Conservation (phyloP, 768 basidiomycete genomes). For the Amanita pseudoporphyria region DNA sequence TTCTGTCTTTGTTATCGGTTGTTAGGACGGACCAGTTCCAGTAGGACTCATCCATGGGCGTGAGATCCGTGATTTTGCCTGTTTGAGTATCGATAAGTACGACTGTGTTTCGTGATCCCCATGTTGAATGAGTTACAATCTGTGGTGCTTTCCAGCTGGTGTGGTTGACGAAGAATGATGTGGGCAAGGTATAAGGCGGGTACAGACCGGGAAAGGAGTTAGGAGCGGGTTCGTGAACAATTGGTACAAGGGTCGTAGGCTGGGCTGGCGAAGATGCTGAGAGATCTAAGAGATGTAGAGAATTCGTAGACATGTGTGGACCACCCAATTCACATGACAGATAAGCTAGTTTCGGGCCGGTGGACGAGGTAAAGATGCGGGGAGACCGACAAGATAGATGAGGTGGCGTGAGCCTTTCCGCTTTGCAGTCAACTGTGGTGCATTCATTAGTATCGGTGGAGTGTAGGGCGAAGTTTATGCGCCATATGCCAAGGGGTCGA, state of each 20-base stretch:
- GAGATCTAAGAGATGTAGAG: constrained; percentile 37
- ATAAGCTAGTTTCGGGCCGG: constrained; percentile 33
- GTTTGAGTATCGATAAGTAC: constrained; percentile 28
- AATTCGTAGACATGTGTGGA: constrained; percentile 46
- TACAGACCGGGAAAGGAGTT: constrained; percentile 54
- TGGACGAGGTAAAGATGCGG: constrained; percentile 26
- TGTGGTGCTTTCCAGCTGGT: constrained; percentile 12
- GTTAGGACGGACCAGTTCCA: constrained; percentile 41
- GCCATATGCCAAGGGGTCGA: constrained; percentile 48
- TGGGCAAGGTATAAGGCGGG: constrained; percentile 35
- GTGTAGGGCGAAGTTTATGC: constrained; percentile 24
- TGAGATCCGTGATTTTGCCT: constrained; percentile 32
- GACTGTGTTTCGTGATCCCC: constrained; percentile 45
- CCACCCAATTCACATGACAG: constrained; percentile 47
- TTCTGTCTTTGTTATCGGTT: constrained; percentile 30
- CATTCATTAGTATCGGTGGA: constrained; percentile 4
- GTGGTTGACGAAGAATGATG: constrained; percentile 27
- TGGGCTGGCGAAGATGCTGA: constrained; percentile 3
- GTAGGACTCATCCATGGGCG: not conserved
- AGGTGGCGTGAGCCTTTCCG: constrained; percentile 30
- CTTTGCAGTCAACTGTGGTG: constrained; percentile 12
- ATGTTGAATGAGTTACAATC: constrained; percentile 39
- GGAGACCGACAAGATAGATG: constrained; percentile 51
- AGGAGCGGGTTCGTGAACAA: not conserved
- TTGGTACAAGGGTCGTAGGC: not conserved